Evolutionary conservation across 192 early-diverging fungal species (phyloP).

Genomic region (Podila horticola): DNA sequence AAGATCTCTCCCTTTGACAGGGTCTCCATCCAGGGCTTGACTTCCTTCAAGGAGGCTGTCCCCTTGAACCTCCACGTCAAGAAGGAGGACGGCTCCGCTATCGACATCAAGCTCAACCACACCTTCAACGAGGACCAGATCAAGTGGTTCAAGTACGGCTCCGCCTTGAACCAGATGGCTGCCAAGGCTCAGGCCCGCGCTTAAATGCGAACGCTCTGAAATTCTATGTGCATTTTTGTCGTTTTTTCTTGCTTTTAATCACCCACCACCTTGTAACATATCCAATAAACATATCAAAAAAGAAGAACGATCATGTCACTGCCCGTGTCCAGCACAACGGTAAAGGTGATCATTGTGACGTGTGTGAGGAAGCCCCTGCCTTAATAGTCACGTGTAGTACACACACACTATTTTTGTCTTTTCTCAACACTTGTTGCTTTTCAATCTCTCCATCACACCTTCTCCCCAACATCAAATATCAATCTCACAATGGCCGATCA

Average conservation of each 20-base stretch:
- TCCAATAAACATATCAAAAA: constrained; percentile 14
- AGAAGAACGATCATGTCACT: neutral
- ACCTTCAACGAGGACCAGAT: constrained; percentile 99
- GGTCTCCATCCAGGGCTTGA: constrained; percentile 90
- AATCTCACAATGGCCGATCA: constrained; percentile 73
- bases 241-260: constrained; percentile 1
- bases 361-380: neutral
- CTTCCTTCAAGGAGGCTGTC: constrained; percentile 82
- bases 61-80: constrained; percentile 85
- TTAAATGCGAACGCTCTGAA: no score
- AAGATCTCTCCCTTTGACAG: constrained; percentile 88
- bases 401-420: constrained; percentile 9
- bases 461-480: neutral
- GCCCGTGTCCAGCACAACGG: no score
- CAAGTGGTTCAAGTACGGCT: constrained; percentile 98
- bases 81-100: constrained; percentile 83
- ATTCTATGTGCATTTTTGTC: neutral
- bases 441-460: neutral
- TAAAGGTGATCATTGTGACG: no score
- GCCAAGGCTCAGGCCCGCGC: constrained; percentile 58
- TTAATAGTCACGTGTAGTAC: no score
- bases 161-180: constrained; percentile 85
- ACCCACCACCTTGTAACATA: constrained; percentile 23
- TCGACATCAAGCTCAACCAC: constrained; percentile 92
- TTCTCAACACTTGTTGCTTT: constrained; percentile 2